Conservation (phyloP, 2,329 filamentous ascomycete genomes). For the Exophiala viscosa region DNA sequence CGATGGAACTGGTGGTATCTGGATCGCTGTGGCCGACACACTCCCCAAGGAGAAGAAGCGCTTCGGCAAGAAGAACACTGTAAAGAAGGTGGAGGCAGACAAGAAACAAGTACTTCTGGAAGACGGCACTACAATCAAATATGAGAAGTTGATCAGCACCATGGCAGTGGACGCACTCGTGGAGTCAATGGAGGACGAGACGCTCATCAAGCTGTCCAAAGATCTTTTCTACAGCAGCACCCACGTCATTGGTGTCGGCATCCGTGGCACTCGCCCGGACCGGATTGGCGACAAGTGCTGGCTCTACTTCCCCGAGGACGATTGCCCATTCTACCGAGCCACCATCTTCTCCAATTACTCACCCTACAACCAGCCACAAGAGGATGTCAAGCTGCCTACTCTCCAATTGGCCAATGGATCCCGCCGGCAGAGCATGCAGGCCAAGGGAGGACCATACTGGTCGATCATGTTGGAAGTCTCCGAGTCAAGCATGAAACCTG, state of each 20-base stretch:
- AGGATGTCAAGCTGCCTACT: slow-evolving; percentile 79
- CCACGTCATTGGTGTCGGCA: slow-evolving; percentile 92
- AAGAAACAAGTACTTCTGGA: slow-evolving; percentile 77
- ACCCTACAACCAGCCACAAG: slow-evolving; percentile 89
- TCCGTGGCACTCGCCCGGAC: slow-evolving; percentile 86
- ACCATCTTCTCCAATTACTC: slow-evolving; percentile 99
- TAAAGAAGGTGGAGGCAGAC: slow-evolving; percentile 80
- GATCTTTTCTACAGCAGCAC: slow-evolving; percentile 94
- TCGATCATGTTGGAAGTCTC: slow-evolving; percentile 99
- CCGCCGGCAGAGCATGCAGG: slow-evolving; percentile 67
- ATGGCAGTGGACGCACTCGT: slow-evolving; percentile 92
- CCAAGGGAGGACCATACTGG: slow-evolving; percentile 94
- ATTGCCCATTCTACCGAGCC: slow-evolving; percentile 98
- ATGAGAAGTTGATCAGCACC: slow-evolving; percentile 89
- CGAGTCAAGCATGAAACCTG: slow-evolving; percentile 91
- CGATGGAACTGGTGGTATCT: slow-evolving; percentile 96
- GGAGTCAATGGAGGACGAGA: slow-evolving; percentile 80
- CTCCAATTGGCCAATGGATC: slow-evolving; percentile 80
- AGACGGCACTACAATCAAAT: slow-evolving; percentile 83
- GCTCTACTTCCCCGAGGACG: slow-evolving; percentile 98
- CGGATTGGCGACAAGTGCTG: slow-evolving; percentile 99
- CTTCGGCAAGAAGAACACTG: slow-evolving; percentile 79
- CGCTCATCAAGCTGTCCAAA: slow-evolving; percentile 79
- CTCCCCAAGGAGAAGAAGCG: slow-evolving; percentile 86
- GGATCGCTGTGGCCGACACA: slow-evolving; percentile 94